phyloP scores from a whole-genome alignment of 208 protist species.

The Crithidia bombi region DNA sequence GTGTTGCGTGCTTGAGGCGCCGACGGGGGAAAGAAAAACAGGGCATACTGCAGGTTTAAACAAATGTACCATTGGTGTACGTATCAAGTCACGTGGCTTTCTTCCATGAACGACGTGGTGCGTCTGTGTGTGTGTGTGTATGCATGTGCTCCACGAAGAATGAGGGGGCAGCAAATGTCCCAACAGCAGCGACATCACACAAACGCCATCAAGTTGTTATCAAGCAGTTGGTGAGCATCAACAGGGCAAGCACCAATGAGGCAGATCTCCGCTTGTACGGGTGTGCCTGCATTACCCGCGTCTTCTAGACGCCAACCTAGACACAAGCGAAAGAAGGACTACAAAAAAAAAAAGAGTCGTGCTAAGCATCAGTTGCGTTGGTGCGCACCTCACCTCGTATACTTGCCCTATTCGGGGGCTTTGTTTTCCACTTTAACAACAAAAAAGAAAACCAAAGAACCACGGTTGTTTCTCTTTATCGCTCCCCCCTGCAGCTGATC shows the following conservation, averaged over 20 bases:
- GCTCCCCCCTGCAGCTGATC: background rate
- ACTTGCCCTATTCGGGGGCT: background rate
- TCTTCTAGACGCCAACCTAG: background rate
- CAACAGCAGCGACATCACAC: too few species aligned
- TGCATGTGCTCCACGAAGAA: background rate
- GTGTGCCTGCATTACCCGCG: background rate
- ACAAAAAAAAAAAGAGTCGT: background rate
- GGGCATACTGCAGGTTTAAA: slow-evolving; percentile 2
- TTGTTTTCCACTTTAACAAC: background rate
- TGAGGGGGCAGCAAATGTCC: background rate
- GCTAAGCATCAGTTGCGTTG: background rate
- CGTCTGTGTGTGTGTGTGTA: too few species aligned
- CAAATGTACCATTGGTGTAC: background rate
- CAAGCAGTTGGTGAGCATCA: background rate
- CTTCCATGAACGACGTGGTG: background rate
- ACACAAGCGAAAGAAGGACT: background rate
- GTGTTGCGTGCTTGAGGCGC: slow-evolving; percentile 2
- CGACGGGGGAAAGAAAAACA: background rate
- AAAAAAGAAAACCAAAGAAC: too few species aligned
- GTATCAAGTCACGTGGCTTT: background rate
- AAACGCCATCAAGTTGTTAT: background rate
- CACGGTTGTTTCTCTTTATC: background rate
- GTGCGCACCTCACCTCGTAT: background rate
- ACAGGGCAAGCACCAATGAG: background rate
- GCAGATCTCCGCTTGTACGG: background rate